phyloP scores from a whole-genome alignment of 2,329 filamentous ascomycete species.

The Grosmannia serpens region DNA sequence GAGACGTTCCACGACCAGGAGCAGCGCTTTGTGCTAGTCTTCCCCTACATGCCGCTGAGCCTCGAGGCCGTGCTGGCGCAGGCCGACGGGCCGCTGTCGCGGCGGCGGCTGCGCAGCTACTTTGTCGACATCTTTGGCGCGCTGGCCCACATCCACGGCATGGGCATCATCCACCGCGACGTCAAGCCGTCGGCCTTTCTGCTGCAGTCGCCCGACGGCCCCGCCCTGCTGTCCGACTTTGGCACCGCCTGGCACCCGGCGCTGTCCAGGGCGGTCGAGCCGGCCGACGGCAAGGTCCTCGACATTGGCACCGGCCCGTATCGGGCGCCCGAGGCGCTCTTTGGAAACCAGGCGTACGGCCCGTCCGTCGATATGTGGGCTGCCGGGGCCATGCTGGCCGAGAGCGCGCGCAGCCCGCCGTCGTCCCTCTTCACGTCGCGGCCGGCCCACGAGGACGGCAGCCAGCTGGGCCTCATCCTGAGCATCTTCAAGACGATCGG shows the following conservation, averaged over 20 bases:
- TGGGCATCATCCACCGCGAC: conserved; percentile 82
- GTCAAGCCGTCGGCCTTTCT: conserved; percentile 88
- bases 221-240: conserved; percentile 79
- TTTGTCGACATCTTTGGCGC: conserved; percentile 60
- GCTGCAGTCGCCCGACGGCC: conserved; percentile 52
- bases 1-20: conserved; percentile 62
- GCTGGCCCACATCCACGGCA: conserved; percentile 57
- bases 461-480: conserved; percentile 78
- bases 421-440: conserved; percentile 74
- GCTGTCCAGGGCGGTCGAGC: conserved; percentile 48
- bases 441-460: conserved; percentile 62
- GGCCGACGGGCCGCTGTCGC: conserved; percentile 15
- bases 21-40: conserved; percentile 65
- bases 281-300: conserved; percentile 59
- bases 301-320: conserved; percentile 93
- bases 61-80: conserved; percentile 54
- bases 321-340: conserved; percentile 77
- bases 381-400: conserved; percentile 71
- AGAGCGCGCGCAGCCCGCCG: conserved; percentile 47
- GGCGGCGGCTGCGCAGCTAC: conserved; percentile 25
- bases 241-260: conserved; percentile 75
- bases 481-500: conserved; percentile 90
- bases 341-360: conserved; percentile 67
- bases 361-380: conserved; percentile 79
- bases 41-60: conserved; percentile 71